Evolutionary conservation across 495 filamentous ascomycete species (phyloP).

Genomic region (Tuber melanosporum): DNA sequence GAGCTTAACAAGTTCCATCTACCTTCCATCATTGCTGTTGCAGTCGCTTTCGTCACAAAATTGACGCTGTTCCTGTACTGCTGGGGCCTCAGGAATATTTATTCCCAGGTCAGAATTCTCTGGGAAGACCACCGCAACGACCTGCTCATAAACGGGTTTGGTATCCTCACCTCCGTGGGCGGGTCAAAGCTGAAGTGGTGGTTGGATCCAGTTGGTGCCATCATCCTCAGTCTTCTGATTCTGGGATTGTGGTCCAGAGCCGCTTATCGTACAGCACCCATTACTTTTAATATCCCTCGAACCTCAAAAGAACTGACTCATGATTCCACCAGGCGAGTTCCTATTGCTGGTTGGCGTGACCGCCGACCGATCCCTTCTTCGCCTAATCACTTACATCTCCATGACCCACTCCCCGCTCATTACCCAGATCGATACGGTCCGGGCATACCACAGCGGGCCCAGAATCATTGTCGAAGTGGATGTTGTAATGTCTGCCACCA

Average conservation of each 20-base stretch:
- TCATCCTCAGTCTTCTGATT: conserved; percentile 72
- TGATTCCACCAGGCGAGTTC: conserved; percentile 56
- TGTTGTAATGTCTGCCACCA: conserved; percentile 64
- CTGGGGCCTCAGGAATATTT: conserved; percentile 79
- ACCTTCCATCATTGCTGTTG: conserved; percentile 81
- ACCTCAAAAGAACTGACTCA: not conserved
- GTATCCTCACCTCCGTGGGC: conserved; percentile 79
- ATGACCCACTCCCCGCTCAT: conserved; percentile 84
- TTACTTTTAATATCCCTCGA: not conserved
- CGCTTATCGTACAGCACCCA: conserved; percentile 51
- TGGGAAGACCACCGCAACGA: conserved; percentile 92
- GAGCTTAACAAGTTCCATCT: conserved; percentile 62
- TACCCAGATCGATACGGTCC: conserved; percentile 83
- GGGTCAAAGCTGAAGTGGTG: conserved; percentile 86
- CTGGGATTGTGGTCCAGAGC: conserved; percentile 72
- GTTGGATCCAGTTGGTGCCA: conserved; percentile 90
- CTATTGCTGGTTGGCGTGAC: conserved; percentile 82
- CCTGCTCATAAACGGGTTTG: conserved; percentile 82
- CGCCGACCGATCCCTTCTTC: conserved; percentile 76
- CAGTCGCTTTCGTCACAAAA: conserved; percentile 77
- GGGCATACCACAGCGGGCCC: conserved; percentile 85
- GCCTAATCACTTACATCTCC: conserved; percentile 93
- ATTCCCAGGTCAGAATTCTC: conserved; percentile 84
- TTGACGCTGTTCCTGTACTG: conserved; percentile 82
- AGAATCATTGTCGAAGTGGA: conserved; percentile 86